Percentiles rank a stretch among this genome's conserved stretches.
These are phyloP conservation scores for Phycomyces nitens DNA, from an alignment of 192 early-diverging fungal genomes.

Conservation along the genomic window DNA sequence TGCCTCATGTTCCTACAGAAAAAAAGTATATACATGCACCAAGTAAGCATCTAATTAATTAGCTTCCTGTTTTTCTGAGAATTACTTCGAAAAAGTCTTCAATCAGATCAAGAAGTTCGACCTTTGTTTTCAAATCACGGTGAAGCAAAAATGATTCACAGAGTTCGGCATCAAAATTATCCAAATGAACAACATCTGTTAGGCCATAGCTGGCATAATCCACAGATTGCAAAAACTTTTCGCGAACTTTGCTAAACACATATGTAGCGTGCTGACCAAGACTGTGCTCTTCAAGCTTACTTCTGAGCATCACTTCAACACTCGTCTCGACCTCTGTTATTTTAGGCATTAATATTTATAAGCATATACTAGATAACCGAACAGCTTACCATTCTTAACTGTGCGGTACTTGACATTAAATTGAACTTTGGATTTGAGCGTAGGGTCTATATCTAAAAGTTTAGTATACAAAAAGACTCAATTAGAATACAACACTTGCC, in stretches of 20 bases:
- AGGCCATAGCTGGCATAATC: conserved; percentile 62
- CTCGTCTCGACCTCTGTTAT: conserved; percentile 48
- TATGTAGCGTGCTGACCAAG: conserved; percentile 47
- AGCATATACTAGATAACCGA: conserved; percentile 28
- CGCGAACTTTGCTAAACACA: conserved; percentile 42
- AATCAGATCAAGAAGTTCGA: conserved; percentile 44
- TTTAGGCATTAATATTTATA: background rate
- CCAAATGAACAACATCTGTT: conserved; percentile 51
- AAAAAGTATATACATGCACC: conserved; percentile 10
- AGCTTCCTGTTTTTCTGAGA: background rate
- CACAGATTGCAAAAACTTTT: conserved; percentile 45
- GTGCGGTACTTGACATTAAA: conserved; percentile 50
- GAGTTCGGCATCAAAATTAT: conserved; percentile 44
- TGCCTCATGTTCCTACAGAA: conserved; percentile 36
- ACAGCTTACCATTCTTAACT: conserved; percentile 42
- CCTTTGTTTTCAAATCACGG: conserved; percentile 50
- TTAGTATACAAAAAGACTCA: background rate
- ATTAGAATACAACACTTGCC: conserved; percentile 26
- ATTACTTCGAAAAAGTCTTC: conserved; percentile 54
- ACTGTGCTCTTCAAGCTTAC: conserved; percentile 38
- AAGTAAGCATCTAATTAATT: background rate
- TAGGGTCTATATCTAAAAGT: conserved; percentile 7
- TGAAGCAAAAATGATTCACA: conserved; percentile 46
- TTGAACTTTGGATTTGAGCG: conserved; percentile 38
- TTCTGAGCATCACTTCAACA: conserved; percentile 36